Evolutionary conservation across 192 early-diverging fungal genomes (phyloP), one percentile per base, ranked within the genome.

Genomic region (Ambispora gerdemannii): DNA sequence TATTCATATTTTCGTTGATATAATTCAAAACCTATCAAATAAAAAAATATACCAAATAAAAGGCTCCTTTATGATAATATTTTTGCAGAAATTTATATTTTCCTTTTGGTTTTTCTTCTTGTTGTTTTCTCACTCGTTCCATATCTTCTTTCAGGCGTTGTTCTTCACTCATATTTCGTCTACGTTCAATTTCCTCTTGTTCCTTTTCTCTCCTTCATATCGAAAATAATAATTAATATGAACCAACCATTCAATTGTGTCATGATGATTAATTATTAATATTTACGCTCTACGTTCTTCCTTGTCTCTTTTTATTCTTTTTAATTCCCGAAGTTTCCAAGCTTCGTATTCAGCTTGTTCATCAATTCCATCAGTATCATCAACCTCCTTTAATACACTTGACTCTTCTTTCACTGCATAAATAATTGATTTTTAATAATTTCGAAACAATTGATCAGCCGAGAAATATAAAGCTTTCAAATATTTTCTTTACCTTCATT

Each of bases 301-400:
- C 56, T 88, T 82, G 75, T 97, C 94, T 30, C 95, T 88, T 61
- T 95, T 93, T 70, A 97, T 89, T 58, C 96, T 85, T 53, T 76
- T 82, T 52, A 97, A 75, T 76, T 98, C 95, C 35, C 96, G 89
- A 25, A 94, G 77, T 71, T 90, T 92, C 96, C 96, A 98, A 0
- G 88, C 86, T 43, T 89, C 89, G 80, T 88, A 93, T 76, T 98
- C 96, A 4, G 88, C 92, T 24, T 90, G 88, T 61, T 92, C 88
- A 72, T 97, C 89, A 4, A 93, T 28, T 20, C 87, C 91, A 78
- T 98, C 96, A 0, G 92, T 94, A 81, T 98, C 96, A 77, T 96
- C 95, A 0, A 95, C 86, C 27, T 87, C 86, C 15, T 78, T 59
- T 22, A 67, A 61, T 60, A 71, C 74, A 62, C 15, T 43, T n/a